Percentiles rank a stretch among this genome's conserved stretches.
These are phyloP conservation scores for Phytophthora europaea DNA, from an alignment of 352 stramenopile genomes.

Conservation along the genomic window DNA sequence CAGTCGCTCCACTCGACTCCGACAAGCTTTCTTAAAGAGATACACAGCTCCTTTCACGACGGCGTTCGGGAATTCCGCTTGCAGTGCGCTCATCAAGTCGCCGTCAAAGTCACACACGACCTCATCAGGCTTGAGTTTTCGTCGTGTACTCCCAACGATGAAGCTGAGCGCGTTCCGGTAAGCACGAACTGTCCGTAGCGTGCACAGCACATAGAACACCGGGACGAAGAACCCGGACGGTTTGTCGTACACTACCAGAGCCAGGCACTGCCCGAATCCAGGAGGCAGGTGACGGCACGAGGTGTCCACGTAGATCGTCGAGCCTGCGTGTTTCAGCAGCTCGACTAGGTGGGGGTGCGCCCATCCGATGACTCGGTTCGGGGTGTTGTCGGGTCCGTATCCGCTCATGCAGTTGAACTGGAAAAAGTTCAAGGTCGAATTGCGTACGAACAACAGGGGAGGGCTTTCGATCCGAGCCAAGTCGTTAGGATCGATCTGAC, in stretches of 20 bases:
- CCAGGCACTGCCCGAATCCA: slow-evolving; percentile 23
- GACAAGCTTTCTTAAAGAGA: slow-evolving; percentile 24
- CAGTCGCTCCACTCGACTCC: slow-evolving; percentile 21
- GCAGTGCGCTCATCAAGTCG: slow-evolving; percentile 8
- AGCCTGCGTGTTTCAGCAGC: slow-evolving; percentile 18
- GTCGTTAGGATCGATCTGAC: background rate
- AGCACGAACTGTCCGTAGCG: background rate
- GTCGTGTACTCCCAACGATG: background rate
- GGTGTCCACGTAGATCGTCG: slow-evolving; percentile 32
- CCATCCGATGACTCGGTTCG: slow-evolving; percentile 21
- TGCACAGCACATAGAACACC: slow-evolving; percentile 18
- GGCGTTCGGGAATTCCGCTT: slow-evolving; percentile 14
- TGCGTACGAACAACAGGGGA: slow-evolving; percentile 1
- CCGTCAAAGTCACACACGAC: slow-evolving; percentile 19
- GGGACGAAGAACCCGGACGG: slow-evolving; percentile 11
- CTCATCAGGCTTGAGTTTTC: slow-evolving; percentile 5
- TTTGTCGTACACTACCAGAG: slow-evolving; percentile 6
- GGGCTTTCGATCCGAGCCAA: slow-evolving; percentile 5
- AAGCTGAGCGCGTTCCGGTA: slow-evolving; percentile 8
- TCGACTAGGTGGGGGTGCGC: slow-evolving; percentile 19
- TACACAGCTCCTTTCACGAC: slow-evolving; percentile 1
- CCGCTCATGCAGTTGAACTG: slow-evolving; percentile 16
- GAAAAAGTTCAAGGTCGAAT: slow-evolving; percentile 13
- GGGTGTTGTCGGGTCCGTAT: slow-evolving; percentile 7
- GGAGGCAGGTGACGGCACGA: slow-evolving; percentile 17